Conservation (phyloP, 495 filamentous ascomycete genomes). For the Penicillium samsonianum region DNA sequence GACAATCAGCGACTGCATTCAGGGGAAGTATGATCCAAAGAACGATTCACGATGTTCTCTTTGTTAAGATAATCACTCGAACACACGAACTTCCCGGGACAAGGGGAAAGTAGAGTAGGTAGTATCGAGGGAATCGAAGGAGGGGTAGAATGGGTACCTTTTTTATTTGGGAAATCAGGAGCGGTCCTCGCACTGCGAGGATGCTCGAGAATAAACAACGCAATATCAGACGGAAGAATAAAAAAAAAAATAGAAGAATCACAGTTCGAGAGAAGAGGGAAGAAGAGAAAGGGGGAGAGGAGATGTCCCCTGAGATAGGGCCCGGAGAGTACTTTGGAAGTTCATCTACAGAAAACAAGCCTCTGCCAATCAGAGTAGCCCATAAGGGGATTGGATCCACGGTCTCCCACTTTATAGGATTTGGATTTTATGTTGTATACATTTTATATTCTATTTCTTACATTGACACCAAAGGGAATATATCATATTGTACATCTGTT, state of each 20-base stretch:
- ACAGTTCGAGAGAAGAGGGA: slow-evolving; percentile 6
- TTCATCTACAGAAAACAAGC: slow-evolving; percentile 35
- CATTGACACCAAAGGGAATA: no score
- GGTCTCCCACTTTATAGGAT: not conserved
- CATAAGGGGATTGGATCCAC: not conserved
- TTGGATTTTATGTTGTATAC: no score
- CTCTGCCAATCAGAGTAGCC: slow-evolving; percentile 22
- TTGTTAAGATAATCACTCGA: not conserved
- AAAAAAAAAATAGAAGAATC: slow-evolving; percentile 8
- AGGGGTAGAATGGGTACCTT: slow-evolving; percentile 8
- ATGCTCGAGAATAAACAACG: slow-evolving; percentile 18
- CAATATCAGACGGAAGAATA: slow-evolving; percentile 5
- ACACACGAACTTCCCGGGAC: not conserved
- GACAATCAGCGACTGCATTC: slow-evolving; percentile 2
- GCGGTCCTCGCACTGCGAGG: slow-evolving; percentile 35
- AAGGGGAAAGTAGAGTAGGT: not conserved
- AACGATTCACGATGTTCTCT: not conserved
- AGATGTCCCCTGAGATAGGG: slow-evolving; percentile 9
- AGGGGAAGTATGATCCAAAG: not conserved
- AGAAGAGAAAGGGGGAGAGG: slow-evolving; percentile 14
- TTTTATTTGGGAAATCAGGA: slow-evolving; percentile 14
- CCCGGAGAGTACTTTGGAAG: slow-evolving; percentile 7
- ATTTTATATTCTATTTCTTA: no score
- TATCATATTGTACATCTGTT: no score
- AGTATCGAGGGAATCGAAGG: slow-evolving; percentile 3